Evolutionary conservation across 352 stramenopile species (phyloP).

Genomic region (Phytophthora sansomeana): DNA sequence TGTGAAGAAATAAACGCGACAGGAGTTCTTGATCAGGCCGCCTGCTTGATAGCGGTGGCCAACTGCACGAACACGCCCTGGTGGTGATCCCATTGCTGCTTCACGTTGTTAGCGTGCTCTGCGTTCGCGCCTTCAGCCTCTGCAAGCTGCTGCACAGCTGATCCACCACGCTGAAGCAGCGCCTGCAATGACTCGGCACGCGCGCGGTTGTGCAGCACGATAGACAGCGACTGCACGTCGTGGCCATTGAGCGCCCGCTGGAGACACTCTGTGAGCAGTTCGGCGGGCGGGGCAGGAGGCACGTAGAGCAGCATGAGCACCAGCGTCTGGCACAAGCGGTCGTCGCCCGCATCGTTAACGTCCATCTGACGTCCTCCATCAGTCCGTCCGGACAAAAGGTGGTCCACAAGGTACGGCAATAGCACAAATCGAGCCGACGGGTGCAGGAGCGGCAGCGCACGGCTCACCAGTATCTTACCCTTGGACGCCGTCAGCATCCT

Average conservation of each 20-base stretch:
- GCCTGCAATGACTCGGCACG: constrained; percentile 77
- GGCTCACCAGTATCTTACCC: constrained; percentile 80
- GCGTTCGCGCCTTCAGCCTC: constrained; percentile 30
- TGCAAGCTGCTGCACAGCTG: constrained; percentile 58
- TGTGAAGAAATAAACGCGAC: constrained; percentile 22
- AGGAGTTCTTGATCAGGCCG: constrained; percentile 35
- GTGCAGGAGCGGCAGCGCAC: constrained; percentile 78
- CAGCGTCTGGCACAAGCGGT: constrained; percentile 79
- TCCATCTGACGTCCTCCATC: constrained; percentile 42
- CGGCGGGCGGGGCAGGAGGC: constrained; percentile 66
- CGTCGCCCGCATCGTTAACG: constrained; percentile 52
- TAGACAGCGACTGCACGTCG: constrained; percentile 59
- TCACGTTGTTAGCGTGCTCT: constrained; percentile 45
- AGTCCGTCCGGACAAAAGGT: constrained; percentile 57
- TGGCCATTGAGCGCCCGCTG: constrained; percentile 65
- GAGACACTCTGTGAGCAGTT: constrained; percentile 75
- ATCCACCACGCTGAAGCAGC: constrained; percentile 72
- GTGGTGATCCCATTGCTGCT: constrained; percentile 67
- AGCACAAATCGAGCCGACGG: constrained; percentile 83
- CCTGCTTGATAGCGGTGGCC: constrained; percentile 82
- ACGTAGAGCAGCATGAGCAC: constrained; percentile 86
- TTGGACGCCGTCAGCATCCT: constrained; percentile 68
- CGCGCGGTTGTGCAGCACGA: constrained; percentile 81
- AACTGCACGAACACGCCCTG: constrained; percentile 80
- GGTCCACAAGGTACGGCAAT: constrained; percentile 71